Base-by-base conservation (phyloP, 1,139 yeast species). In the Hansenula sp. region DNA sequence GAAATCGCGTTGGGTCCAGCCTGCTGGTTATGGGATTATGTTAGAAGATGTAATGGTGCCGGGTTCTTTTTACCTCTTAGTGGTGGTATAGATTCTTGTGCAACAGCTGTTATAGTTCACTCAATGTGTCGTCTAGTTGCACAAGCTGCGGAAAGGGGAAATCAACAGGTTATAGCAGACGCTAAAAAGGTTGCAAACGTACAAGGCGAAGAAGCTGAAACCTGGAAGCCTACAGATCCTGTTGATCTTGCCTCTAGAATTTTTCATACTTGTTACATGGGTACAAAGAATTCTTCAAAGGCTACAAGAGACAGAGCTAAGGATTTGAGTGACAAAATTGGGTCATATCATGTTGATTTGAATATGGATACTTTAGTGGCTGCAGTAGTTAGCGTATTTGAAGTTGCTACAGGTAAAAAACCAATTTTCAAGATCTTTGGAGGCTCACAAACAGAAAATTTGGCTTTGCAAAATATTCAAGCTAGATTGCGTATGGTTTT, bases 1-100 rank as follows among this genome's bases (percentile, higher is more conserved):
- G 99, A 92, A 62, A 90, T 92, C 47, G 97, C 98, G 0, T 68
- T 86, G 39, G 98, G 98, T 0, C 99, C 98, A 1, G 98, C 99
- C 0, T 92, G 98, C 61, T 92, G 99, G 99, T 64, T 92, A 48
- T 92, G 99, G 99, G 99, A 92, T 61, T 92, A 92, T 58, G 71
- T 92, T 47, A 75, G 99, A 59, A 77, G 98, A 51, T 87, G 95
- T 48, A 77, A 77, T 50, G 84, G 92, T 44, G 89, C 90, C 0
- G 99, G 99, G 0, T 92, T 74, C 60, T 94, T 92, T 63, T 69
- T 92, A 37, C 97, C 99, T 0, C 69, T 92, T 38, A 84, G 95
- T 60, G 99, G 99, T 18, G 99, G 99, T 37, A 90, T 94, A 47
- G 99, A 92, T 60, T 85, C 96, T 21, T 94, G 98, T 68, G 96